Percentiles rank a stretch among this genome's conserved stretches.
phyloP scores from a whole-genome alignment of 2,329 filamentous ascomycete genomes.

The Apiospora kogelbergensis region DNA sequence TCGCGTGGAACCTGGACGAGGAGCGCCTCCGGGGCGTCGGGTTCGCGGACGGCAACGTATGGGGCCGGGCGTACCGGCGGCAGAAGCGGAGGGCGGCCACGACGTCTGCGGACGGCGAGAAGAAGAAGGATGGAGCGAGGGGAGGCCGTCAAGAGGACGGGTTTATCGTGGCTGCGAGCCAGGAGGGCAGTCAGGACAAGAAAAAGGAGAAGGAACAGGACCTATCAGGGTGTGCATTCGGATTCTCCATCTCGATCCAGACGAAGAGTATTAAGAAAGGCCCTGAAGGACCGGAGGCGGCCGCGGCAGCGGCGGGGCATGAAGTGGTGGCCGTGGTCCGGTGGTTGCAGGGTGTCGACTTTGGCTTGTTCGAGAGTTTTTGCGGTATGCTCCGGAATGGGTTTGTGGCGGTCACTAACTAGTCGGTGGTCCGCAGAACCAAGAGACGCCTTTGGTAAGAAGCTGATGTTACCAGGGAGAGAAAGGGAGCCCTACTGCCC shows the following conservation, averaged over 20 bases:
- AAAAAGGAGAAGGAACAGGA: slow-evolving; percentile 21
- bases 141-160: neutral
- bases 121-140: neutral
- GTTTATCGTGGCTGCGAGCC: too few species aligned
- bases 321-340: slow-evolving; percentile 54
- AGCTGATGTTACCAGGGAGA: too few species aligned
- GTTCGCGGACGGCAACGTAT: slow-evolving; percentile 69
- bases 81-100: slow-evolving; percentile 42
- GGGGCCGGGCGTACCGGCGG: slow-evolving; percentile 72
- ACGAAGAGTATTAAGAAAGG: slow-evolving; percentile 28
- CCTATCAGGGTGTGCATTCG: slow-evolving; percentile 46
- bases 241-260: slow-evolving; percentile 56
- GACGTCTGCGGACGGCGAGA: neutral
- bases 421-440: too few species aligned
- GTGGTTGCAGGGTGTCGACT: slow-evolving; percentile 76
- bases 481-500: too few species aligned
- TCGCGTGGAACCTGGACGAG: slow-evolving; percentile 63
- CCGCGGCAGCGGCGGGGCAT: slow-evolving; percentile 19
- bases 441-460: too few species aligned
- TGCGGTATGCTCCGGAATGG: slow-evolving; percentile 64
- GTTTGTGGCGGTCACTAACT: slow-evolving; percentile 8
- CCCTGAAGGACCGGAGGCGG: neutral
- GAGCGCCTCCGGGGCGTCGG: slow-evolving; percentile 57
- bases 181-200: slow-evolving; percentile 17
- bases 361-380: slow-evolving; percentile 81